Evolutionary conservation across 495 filamentous ascomycete genomes (phyloP).

Genomic region (Aspergillus conjunctus): DNA sequence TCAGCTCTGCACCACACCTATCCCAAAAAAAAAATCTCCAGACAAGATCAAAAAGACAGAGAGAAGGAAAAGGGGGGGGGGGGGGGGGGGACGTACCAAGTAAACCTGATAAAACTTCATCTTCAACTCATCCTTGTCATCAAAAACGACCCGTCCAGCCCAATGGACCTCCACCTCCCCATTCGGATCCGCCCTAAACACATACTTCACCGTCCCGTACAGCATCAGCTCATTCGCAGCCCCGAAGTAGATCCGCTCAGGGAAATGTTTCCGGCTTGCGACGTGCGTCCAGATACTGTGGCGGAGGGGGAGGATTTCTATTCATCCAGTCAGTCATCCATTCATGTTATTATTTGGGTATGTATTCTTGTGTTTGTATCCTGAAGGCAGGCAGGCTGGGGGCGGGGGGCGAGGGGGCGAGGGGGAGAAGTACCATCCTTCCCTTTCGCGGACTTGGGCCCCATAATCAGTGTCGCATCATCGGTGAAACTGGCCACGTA

Average conservation of each 20-base stretch:
- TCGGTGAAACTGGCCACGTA: constrained; percentile 58
- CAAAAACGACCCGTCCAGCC: constrained; percentile 58
- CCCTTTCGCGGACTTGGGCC: constrained; percentile 52
- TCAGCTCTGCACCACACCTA: constrained; percentile 5
- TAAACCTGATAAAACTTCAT: constrained; percentile 70
- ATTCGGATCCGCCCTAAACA: constrained; percentile 50
- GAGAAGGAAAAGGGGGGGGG: constrained; percentile 20
- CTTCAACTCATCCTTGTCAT: constrained; percentile 46
- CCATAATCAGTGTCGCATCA: constrained; percentile 61
- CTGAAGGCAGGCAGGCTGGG: too few relatives aligned
- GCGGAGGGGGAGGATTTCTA: constrained; percentile 58
- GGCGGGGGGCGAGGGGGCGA: background rate
- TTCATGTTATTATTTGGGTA: too few relatives aligned
- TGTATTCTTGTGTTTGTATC: constrained; percentile 3
- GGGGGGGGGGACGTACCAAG: constrained; percentile 54
- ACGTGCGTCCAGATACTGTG: constrained; percentile 61
- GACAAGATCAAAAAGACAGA: constrained; percentile 21
- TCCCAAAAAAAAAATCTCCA: constrained; percentile 5
- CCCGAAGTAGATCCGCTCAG: constrained; percentile 55
- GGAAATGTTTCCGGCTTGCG: constrained; percentile 50
- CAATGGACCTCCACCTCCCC: constrained; percentile 49
- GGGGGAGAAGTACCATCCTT: constrained; percentile 41
- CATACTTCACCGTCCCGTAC: constrained; percentile 59
- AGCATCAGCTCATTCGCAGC: constrained; percentile 62
- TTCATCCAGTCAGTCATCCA: background rate